Base-by-base conservation (phyloP, 306 rosid species). In the Cucurbita argyrosperma region DNA sequence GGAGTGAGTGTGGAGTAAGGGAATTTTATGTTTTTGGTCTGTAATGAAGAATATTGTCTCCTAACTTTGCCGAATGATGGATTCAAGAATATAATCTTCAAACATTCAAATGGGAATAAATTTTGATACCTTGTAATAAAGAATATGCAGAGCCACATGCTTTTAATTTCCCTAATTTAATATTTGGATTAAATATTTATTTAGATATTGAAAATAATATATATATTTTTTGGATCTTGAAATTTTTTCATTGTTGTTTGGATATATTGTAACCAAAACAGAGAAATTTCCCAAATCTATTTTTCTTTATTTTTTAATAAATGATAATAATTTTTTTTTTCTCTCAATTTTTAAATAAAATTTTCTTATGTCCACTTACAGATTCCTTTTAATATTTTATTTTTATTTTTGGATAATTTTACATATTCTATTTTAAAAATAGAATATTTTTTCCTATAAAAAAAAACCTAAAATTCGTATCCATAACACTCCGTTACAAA, bases 41-140 rank as follows among this genome's bases (percentile, higher is more conserved):
- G 97, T 90, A 75, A 78, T 42, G 83, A 72, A 71, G 92, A 92
- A 88, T 84, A 53, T 76, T 85, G 90, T 88, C 90, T 54, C 81
- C 84, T 21, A 50, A n/a, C 56, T 46, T 45, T 46, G 73, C 42
- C 10, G 73, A 13, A 10, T 67, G 21, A 23, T 67, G 8, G 72
- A 66, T 66, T 66, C 54, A 66, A 66, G 54, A 67, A 43, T 67
- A 46, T n/a, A 46, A 21, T 45, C 38, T 67, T 68, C 57, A 23
- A 46, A 69, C 23, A 50, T 69, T 47, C 54, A 26, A 47, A 23
- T 47, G 46, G 58, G 59, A 69, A 69, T 69, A 49, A 49, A 49
- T 23, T 30, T 30, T 47, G 73, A 68, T 68, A 68, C 73, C 73
- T 47, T 68, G 40, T 68, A 7, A 47, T 7, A 4, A 49, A 26